These are phyloP conservation scores for Tuber melanosporum DNA, from an alignment of 495 filamentous ascomycete genomes.

Conservation along the genomic window DNA sequence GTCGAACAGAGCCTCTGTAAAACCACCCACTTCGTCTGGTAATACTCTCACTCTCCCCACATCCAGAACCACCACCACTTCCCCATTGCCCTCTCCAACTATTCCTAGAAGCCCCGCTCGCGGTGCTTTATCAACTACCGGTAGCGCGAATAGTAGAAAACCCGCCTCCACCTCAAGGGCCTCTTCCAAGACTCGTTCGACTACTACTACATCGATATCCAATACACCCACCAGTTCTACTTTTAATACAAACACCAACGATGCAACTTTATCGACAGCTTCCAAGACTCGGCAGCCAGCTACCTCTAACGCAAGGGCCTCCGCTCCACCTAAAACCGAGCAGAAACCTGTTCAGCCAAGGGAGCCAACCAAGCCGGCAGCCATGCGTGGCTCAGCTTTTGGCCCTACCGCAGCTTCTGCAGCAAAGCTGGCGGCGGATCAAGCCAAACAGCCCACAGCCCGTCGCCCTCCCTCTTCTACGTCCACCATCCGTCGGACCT, in stretches of 20 bases:
- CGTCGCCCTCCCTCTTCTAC: constrained; percentile 30
- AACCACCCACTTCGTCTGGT: constrained; percentile 17
- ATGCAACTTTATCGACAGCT: background rate
- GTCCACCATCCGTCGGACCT: constrained; percentile 19
- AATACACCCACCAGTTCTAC: constrained; percentile 4
- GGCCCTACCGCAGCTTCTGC: constrained; percentile 29
- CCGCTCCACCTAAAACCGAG: constrained; percentile 20
- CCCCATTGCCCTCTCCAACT: constrained; percentile 31
- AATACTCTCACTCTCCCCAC: constrained; percentile 27
- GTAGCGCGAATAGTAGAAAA: background rate
- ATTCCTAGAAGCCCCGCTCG: constrained; percentile 28
- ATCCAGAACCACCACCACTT: constrained; percentile 25
- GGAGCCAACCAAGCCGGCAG: constrained; percentile 34
- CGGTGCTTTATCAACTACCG: constrained; percentile 4
- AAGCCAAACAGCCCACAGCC: constrained; percentile 17
- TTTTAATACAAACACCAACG: background rate
- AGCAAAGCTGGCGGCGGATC: constrained; percentile 33
- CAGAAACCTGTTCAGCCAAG: constrained; percentile 20
- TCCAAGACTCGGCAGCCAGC: constrained; percentile 26
- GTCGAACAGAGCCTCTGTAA: constrained; percentile 8
- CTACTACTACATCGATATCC: constrained; percentile 11
- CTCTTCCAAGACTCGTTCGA: constrained; percentile 16
- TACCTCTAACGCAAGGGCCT: constrained; percentile 19
- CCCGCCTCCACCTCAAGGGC: constrained; percentile 16
- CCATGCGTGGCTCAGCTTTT: constrained; percentile 38